Percentiles rank a stretch among this genome's conserved stretches.
Evolutionary conservation across 1,139 yeast genomes (phyloP).

Genomic region (Hemisphaericaspora xylanilytica): DNA sequence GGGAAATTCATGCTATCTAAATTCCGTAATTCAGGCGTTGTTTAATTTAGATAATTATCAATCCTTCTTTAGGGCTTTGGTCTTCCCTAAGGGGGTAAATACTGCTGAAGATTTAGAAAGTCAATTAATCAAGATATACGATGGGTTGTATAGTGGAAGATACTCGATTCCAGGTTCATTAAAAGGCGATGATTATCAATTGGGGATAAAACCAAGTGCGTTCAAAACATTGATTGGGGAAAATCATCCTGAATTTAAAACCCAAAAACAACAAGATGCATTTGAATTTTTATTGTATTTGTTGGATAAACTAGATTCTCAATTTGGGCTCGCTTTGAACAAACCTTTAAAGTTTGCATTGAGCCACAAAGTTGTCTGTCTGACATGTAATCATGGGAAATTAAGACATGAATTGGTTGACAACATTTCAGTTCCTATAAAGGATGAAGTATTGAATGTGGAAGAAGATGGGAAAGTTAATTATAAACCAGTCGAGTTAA

Average conservation of each 20-base stretch:
- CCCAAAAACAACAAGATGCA: conserved; percentile 93
- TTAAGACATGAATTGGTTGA: conserved; percentile 62
- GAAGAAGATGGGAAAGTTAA: conserved; percentile 44
- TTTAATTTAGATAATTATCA: conserved; percentile 38
- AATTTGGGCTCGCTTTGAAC: conserved; percentile 43
- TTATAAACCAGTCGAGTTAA: conserved; percentile 52
- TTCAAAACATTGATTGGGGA: conserved; percentile 76
- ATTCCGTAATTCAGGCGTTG: conserved; percentile 75
- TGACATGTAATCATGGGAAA: conserved; percentile 59
- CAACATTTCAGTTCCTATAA: conserved; percentile 61
- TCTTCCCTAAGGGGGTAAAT: conserved; percentile 34
- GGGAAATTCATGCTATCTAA: conserved; percentile 91
- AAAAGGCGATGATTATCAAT: conserved; percentile 56
- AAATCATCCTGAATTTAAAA: conserved; percentile 76
- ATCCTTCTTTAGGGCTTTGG: conserved; percentile 28
- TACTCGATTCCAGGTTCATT: conserved; percentile 56
- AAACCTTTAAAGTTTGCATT: conserved; percentile 60
- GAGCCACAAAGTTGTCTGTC: conserved; percentile 66
- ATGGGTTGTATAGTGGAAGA: conserved; percentile 74
- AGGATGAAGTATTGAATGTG: conserved; percentile 32
- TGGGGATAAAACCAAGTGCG: conserved; percentile 73
- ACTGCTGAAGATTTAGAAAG: conserved; percentile 66
- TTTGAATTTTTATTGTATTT: conserved; percentile 79
- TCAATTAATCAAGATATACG: conserved; percentile 75
- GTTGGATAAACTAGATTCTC: conserved; percentile 60